Percentiles rank a stretch among this genome's conserved stretches.
These are phyloP conservation scores for Pichia sp. DNA, from an alignment of 1,139 yeast species.

Conservation along the genomic window DNA sequence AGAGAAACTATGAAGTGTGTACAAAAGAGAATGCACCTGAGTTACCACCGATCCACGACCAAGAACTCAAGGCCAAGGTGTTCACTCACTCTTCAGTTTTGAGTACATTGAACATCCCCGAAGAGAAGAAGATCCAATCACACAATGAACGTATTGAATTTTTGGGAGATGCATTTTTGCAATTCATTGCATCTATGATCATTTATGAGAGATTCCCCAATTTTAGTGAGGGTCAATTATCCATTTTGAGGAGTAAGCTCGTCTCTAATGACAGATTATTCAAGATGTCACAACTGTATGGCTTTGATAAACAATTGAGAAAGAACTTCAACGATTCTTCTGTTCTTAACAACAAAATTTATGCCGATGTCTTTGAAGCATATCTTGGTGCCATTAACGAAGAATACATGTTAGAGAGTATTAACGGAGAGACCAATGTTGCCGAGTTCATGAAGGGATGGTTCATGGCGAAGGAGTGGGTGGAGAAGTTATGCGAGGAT, in stretches of 20 bases:
- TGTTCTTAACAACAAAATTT: constrained; percentile 40
- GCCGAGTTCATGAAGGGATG: constrained; percentile 41
- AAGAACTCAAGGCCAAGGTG: constrained; percentile 53
- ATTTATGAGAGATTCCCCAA: constrained; percentile 61
- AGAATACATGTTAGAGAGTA: constrained; percentile 14
- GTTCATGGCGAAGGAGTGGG: constrained; percentile 50
- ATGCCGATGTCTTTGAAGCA: constrained; percentile 81
- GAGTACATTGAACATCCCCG: constrained; percentile 47
- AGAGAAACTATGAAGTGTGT: background rate
- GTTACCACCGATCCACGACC: constrained; percentile 60
- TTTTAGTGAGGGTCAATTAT: constrained; percentile 73
- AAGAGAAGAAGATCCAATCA: constrained; percentile 44
- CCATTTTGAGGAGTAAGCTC: constrained; percentile 59
- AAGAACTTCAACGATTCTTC: constrained; percentile 34
- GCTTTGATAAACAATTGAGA: constrained; percentile 54
- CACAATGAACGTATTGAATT: constrained; percentile 91
- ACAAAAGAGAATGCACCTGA: constrained; percentile 43
- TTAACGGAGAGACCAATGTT: constrained; percentile 26
- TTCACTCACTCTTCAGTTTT: constrained; percentile 78
- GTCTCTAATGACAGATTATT: constrained; percentile 67
- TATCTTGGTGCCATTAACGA: constrained; percentile 65
- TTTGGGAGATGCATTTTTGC: constrained; percentile 80
- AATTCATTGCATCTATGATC: constrained; percentile 60
- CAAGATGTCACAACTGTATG: constrained; percentile 63
- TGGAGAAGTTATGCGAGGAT: constrained; percentile 46